Percentiles rank a stretch among this genome's conserved stretches.
Evolutionary conservation across 2,329 filamentous ascomycete genomes (phyloP).

Genomic region (Xylaria sp.): DNA sequence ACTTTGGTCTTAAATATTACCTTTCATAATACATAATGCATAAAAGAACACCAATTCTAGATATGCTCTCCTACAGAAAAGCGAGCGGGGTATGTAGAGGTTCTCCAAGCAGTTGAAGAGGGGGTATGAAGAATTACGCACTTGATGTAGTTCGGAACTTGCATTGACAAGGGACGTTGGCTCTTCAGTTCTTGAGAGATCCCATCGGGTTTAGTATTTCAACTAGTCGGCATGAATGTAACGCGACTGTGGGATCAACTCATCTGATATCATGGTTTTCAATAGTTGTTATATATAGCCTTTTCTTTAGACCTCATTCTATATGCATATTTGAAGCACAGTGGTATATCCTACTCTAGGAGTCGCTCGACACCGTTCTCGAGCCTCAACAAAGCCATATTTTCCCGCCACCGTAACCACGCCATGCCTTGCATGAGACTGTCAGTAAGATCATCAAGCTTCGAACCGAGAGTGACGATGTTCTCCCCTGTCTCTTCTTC

Average conservation of each 20-base stretch:
- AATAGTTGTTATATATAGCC: background rate
- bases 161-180: no score
- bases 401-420: constrained; percentile 80
- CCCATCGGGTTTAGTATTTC: no score
- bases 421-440: constrained; percentile 81
- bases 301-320: background rate
- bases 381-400: constrained; percentile 54
- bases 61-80: no score
- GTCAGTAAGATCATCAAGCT: constrained; percentile 85
- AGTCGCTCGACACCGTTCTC: constrained; percentile 45
- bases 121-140: no score
- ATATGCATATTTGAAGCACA: background rate
- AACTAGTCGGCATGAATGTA: no score
- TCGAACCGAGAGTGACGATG: constrained; percentile 52
- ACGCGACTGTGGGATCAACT: no score
- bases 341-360: constrained; percentile 2
- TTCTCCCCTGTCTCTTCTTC: constrained; percentile 43
- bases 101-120: no score
- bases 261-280: no score
- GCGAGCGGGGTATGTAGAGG: no score
- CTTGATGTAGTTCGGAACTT: no score
- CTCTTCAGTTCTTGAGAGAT: no score
- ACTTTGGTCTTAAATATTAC: background rate
- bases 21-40: background rate
- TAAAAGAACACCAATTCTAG: background rate